These are phyloP conservation scores for Aspergillus costaricaensis DNA, from an alignment of 2,329 filamentous ascomycete genomes.

Conservation along the genomic window DNA sequence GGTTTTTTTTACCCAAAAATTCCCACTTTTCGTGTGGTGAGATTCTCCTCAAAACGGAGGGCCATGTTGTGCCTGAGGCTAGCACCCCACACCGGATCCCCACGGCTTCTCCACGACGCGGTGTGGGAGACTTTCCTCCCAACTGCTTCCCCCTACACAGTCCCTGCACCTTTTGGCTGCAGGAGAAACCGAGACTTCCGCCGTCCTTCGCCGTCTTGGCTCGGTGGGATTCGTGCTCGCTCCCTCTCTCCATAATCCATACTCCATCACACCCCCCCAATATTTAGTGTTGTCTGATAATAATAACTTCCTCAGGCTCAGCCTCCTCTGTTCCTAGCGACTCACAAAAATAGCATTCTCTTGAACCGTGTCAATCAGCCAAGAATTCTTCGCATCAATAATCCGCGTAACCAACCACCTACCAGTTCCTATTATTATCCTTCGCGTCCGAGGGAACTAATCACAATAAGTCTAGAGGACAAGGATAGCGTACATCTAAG, in stretches of 20 bases:
- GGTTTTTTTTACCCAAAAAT: background rate
- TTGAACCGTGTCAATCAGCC: background rate
- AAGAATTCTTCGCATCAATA: background rate
- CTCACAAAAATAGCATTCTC: background rate
- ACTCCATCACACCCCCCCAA: too few species aligned
- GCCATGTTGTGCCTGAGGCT: background rate
- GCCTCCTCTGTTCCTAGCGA: background rate
- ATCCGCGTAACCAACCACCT: background rate
- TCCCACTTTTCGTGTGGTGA: background rate
- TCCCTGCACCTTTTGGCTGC: background rate
- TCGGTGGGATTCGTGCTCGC: background rate
- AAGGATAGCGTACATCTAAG: background rate
- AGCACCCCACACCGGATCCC: slow-evolving; percentile 9
- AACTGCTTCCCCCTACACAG: background rate
- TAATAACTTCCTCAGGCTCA: background rate
- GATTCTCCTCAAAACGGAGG: background rate
- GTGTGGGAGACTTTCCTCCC: slow-evolving; percentile 1
- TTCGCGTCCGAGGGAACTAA: background rate
- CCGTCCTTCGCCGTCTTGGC: background rate
- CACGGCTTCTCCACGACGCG: slow-evolving; percentile 1
- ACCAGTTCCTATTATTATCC: background rate
- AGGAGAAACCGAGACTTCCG: background rate
- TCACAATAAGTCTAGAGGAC: background rate
- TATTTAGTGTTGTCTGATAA: background rate
- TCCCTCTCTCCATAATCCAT: background rate